Base-by-base conservation (phyloP, 2,329 filamentous ascomycete genomes). In the Ambrosiella xylebori region DNA sequence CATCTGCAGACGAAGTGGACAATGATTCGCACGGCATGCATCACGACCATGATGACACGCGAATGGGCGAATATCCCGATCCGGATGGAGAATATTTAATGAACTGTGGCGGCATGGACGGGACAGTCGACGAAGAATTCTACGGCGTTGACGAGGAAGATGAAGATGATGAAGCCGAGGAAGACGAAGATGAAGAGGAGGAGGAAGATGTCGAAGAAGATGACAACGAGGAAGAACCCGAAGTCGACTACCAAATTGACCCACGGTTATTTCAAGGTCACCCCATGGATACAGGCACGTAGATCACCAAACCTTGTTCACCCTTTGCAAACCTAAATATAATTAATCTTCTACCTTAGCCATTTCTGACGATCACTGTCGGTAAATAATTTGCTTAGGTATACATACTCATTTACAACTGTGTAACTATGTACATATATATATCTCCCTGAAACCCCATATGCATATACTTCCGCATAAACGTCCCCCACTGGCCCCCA, bases 111-210 rank as follows among this genome's bases (percentile, higher is more conserved):
- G 27, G 2, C 27, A 27, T 27, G 50, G 35, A 52, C 11, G 50
- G 36, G 19, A 27, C 41, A 5, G 60, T 53, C 2, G 60, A 63
- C 3, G 56, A 37, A 8, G 57, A 61, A 57, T 61, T 62, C 9
- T 57, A 59, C 27, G 67, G 65, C 6, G 63, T 64, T 1, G 66
- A 58, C 5, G 63, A 64, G 2, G 65, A 64, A 8, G 62, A 64
- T 3, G 66, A 67, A 5, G 67, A 67, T 9, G 65, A 63, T n/a
- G 64, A 65, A 4, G 60, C 59, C 7, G 61, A 63, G 7, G 65
- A 65, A 7, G 63, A 63, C 1, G 64, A 65, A 35, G 64, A 62
- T n/a, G 63, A 64, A 8, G 60, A 60, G 0, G 65, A 65, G 0
- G 65, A 66, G 9, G 66, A 62, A 1, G 66, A 63, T 11, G 57